phyloP scores from a whole-genome alignment of 2,329 filamentous ascomycete genomes.

The Colletotrichum viniferum region DNA sequence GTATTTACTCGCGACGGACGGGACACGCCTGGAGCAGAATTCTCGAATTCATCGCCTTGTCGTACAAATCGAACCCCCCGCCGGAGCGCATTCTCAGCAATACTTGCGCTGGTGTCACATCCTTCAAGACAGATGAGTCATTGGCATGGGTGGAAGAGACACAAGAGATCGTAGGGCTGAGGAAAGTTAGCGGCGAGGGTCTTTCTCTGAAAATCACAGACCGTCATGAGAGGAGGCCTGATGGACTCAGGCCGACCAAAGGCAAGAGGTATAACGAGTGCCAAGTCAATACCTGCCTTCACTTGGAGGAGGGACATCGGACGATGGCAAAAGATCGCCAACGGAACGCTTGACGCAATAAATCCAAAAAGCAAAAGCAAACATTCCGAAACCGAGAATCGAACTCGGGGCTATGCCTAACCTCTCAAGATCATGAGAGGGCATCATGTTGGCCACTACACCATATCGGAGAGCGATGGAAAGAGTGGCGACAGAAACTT shows the following conservation, averaged over 20 bases:
- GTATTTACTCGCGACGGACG: neutral
- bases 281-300: neutral
- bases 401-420: conserved; percentile 19
- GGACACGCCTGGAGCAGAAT: neutral
- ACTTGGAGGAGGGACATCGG: neutral
- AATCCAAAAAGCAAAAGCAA: neutral
- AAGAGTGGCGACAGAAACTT: fast-evolving
- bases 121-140: neutral
- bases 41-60: neutral
- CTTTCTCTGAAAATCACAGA: neutral
- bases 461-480: neutral
- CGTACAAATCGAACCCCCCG: neutral
- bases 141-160: neutral
- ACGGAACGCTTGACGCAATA: fast-evolving
- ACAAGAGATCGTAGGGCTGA: neutral
- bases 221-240: neutral
- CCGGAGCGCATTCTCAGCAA: neutral
- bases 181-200: neutral
- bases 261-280: neutral
- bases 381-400: conserved; percentile 17
- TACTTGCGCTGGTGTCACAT: neutral
- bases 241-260: neutral
- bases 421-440: neutral
- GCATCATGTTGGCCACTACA: conserved; percentile 20
- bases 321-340: neutral